These are phyloP conservation scores for Cyberlindnera amylophila DNA, from an alignment of 805 yeast genomes.

Conservation along the genomic window DNA sequence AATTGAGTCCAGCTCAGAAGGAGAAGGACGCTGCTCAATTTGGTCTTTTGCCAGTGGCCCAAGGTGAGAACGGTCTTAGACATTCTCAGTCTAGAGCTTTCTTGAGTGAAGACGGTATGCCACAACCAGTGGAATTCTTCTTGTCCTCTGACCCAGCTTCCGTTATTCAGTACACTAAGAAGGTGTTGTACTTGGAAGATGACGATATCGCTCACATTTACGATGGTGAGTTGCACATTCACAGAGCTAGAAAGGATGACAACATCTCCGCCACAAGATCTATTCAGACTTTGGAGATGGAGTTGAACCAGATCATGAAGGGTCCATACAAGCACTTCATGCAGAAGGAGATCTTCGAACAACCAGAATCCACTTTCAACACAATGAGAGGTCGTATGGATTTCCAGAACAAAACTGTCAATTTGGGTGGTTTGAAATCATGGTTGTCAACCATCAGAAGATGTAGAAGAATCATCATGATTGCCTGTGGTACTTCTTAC, in stretches of 20 bases:
- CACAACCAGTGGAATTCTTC: slow-evolving; percentile 93
- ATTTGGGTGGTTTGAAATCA: slow-evolving; percentile 84
- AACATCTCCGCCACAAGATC: slow-evolving; percentile 93
- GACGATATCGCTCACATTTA: slow-evolving; percentile 98
- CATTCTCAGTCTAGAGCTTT: slow-evolving; percentile 96
- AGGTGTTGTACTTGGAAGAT: slow-evolving; percentile 93
- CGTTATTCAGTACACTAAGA: slow-evolving; percentile 93
- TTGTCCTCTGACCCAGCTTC: slow-evolving; percentile 97
- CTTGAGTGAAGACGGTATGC: slow-evolving; percentile 86
- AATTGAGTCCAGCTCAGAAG: slow-evolving; percentile 18
- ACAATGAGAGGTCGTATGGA: slow-evolving; percentile 99
- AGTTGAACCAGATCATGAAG: slow-evolving; percentile 96
- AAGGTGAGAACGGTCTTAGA: slow-evolving; percentile 57
- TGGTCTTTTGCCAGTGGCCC: slow-evolving; percentile 50
- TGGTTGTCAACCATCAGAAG: slow-evolving; percentile 87
- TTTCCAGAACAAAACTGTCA: slow-evolving; percentile 72
- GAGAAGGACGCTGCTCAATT: slow-evolving; percentile 25
- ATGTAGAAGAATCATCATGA: slow-evolving; percentile 93
- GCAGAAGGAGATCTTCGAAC: slow-evolving; percentile 98
- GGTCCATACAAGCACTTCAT: slow-evolving; percentile 94
- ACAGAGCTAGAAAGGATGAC: slow-evolving; percentile 85
- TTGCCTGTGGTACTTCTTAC: slow-evolving; percentile 99
- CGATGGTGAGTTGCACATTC: slow-evolving; percentile 97
- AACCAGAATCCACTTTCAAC: slow-evolving; percentile 96
- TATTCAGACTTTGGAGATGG: slow-evolving; percentile 95